Evolutionary conservation across 768 basidiomycete species (phyloP), one percentile per base, ranked within the genome.

Genomic region (Auricularia auricula-judae): DNA sequence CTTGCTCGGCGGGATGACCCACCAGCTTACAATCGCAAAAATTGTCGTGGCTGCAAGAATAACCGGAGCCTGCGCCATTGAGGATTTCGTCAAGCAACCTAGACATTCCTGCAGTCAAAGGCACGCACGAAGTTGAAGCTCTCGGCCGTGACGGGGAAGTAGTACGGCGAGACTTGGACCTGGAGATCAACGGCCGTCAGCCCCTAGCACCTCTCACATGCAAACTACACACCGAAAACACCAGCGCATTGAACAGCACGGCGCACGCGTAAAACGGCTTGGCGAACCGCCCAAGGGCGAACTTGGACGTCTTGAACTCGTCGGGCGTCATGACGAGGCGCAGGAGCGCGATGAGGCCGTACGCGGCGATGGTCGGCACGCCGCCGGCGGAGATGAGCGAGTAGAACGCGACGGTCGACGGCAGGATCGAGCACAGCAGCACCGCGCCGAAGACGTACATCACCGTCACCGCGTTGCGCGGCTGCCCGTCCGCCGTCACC

Each of bases 331-430:
- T 79, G n/a, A 83, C 83, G 21, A 94, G 74, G 36, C 90, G 83
- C 36, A 94, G 79, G 2, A 89, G 71, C 8, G 88, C 84, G 65
- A 95, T 93, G 54, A 95, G 78, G 0, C 86, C 90, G 71, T 95
- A 95, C 1, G 91, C 89, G 0, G 92, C 91, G 65, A 93, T 92
- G 2, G 89, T 93, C 1, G 93, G 93, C 2, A 92, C 81, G 3
- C 80, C 91, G 29, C 90, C 89, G 5, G 92, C 94, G 11, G 91
- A 93, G 51, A 94, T 83, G 66, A 96, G 80, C 14, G 92, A 94
- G 2, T 88, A 93, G 78, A 96, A 97, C 3, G 94, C 93, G 43
- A 95, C 94, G 69, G 89, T 86, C 70, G 89, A 91, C 0, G 93
- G 91, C 33, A 96, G 76, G 70, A 95, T 94, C 8, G 89, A 88